Base-by-base conservation (phyloP, 2,329 filamentous ascomycete genomes). In the Aureobasidium sp. region DNA sequence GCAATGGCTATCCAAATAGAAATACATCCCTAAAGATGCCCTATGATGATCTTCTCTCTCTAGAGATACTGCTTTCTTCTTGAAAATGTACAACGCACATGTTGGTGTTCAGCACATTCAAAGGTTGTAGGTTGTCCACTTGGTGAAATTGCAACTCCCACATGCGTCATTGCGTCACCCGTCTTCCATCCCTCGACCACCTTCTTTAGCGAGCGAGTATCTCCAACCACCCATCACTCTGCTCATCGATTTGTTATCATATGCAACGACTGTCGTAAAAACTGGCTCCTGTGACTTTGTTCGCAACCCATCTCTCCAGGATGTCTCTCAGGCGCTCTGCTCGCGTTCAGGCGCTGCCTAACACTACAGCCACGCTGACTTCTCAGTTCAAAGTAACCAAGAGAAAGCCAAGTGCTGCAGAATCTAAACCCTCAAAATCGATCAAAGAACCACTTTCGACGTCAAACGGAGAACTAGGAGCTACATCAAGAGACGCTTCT, bases 321-420 rank as follows among this genome's bases (percentile, higher is more conserved):
- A 83, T 84, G 81, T 77, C 80, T 42, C 71, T 82, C 12, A 72
- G 82, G 65, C 79, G 81, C 60, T 84, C 81, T 49, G 72, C 78
- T 45, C 77, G 81, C 48, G 73, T 81, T 35, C 66, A 69, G 37
- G 48, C 66, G 8, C 49, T 44, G 14, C 29, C 49, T 5, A 45
- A 4, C 17, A 42, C 56, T 3, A 24, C 61, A 37, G 57, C 49
- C 39, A 54, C 47, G n/a, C 57, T 62, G 14, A 56, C 48, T 31
- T 40, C 52, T 42, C 53, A 45, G n/a, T 53, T 58, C 39, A 56
- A 54, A n/a, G 52, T 24, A 7, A 50, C 52, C 9, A 62, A 58
- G 35, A 40, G 35, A 9, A 62, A 62, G 37, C n/a, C 49, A 39
- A 3, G 42, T 42, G 44, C 42, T 24, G 19, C 19, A 8, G 9